These are phyloP conservation scores for Metschnikowia drakensbergensis DNA, from an alignment of 805 yeast species.

Conservation along the genomic window DNA sequence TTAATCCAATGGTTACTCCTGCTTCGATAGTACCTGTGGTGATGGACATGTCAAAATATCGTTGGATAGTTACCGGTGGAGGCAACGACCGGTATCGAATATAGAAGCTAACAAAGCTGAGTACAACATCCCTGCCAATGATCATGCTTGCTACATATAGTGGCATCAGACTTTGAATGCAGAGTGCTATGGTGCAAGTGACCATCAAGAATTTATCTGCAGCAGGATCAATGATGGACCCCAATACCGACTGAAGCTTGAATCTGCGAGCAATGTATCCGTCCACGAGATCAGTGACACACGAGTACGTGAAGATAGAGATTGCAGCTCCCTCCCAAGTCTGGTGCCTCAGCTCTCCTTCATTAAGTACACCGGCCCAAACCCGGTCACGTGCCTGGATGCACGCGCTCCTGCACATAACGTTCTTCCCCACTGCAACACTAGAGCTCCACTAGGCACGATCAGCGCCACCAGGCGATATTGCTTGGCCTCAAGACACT, in stretches of 20 bases:
- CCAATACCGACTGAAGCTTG: conserved; percentile 75
- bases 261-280: conserved; percentile 85
- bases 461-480: too few relatives aligned
- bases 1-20: too few relatives aligned
- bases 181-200: conserved; percentile 72
- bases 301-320: conserved; percentile 74
- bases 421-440: too few relatives aligned
- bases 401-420: too few relatives aligned
- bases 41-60: conserved; percentile 71
- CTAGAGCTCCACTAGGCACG: too few relatives aligned
- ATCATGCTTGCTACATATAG: conserved; percentile 57
- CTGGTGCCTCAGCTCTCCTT: too few relatives aligned
- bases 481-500: too few relatives aligned
- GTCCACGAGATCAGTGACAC: conserved; percentile 87
- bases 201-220: conserved; percentile 94
- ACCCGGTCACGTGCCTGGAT: too few relatives aligned
- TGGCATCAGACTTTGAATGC: conserved; percentile 69
- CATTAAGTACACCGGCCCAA: too few relatives aligned
- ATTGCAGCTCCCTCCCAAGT: too few relatives aligned
- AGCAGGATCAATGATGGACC: conserved; percentile 89
- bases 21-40: too few relatives aligned
- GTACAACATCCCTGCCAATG: conserved; percentile 75
- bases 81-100: conserved; percentile 73
- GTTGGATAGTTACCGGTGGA: conserved; percentile 63
- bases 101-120: conserved; percentile 69